Conservation (phyloP, 306 rosid species). For the Cucumis cinereus region DNA sequence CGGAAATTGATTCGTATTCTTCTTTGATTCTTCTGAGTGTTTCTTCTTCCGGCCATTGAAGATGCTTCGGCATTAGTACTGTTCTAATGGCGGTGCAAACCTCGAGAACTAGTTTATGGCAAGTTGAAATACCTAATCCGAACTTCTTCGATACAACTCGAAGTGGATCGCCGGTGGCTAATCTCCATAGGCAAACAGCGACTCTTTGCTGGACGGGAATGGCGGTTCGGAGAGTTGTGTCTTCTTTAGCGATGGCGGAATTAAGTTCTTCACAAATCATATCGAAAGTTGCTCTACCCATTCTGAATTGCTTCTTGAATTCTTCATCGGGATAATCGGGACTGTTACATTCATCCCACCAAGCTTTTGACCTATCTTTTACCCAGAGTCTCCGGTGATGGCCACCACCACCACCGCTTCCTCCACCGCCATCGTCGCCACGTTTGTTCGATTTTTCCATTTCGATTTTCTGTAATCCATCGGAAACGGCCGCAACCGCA, state of each 20-base stretch:
- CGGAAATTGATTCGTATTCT: slow-evolving; percentile 52
- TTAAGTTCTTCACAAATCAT: slow-evolving; percentile 72
- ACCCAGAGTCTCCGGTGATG: slow-evolving; percentile 78
- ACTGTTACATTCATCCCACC: slow-evolving; percentile 93
- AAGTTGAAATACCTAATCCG: slow-evolving; percentile 87
- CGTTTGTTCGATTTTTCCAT: slow-evolving; percentile 1
- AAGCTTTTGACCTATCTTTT: slow-evolving; percentile 82
- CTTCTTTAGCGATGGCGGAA: slow-evolving; percentile 74
- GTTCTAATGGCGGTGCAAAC: slow-evolving; percentile 74
- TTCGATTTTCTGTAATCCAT: slow-evolving; percentile 14
- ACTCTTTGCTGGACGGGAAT: slow-evolving; percentile 86
- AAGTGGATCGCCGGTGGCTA: slow-evolving; percentile 93
- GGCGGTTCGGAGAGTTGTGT: slow-evolving; percentile 65
- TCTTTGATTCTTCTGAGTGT: slow-evolving; percentile 32
- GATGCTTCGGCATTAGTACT: slow-evolving; percentile 73
- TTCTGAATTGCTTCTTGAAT: slow-evolving; percentile 72
- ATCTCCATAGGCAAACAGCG: slow-evolving; percentile 82
- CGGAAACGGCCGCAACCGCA: slow-evolving; percentile 15
- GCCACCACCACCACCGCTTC: slow-evolving; percentile 11
- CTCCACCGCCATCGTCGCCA: slow-evolving; percentile 10
- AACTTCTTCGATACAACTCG: slow-evolving; percentile 68
- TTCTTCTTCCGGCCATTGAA: slow-evolving; percentile 73
- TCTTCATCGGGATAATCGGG: slow-evolving; percentile 74
- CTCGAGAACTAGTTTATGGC: slow-evolving; percentile 85
- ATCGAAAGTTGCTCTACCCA: slow-evolving; percentile 72